Evolutionary conservation across 257 asterid species (phyloP).

Genomic region (Solanum habrochaites): DNA sequence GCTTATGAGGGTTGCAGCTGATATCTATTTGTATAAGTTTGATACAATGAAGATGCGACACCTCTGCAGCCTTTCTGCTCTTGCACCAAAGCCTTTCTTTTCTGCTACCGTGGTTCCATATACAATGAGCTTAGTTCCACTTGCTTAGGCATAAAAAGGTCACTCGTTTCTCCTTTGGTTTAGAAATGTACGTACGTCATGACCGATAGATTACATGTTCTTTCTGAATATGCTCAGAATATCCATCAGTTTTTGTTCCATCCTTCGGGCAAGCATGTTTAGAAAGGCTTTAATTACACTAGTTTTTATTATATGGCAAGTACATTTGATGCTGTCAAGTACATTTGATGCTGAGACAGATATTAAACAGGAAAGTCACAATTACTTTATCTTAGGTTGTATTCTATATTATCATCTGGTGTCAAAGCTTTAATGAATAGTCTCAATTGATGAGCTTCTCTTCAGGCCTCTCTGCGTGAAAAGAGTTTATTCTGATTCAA

Average conservation of each 20-base stretch:
- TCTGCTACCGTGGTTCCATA: constrained; percentile 50
- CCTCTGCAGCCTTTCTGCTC: constrained; percentile 19
- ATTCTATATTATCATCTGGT: neutral
- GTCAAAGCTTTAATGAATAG: neutral
- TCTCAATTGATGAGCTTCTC: neutral
- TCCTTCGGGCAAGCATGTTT: neutral
- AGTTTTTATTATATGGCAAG: neutral
- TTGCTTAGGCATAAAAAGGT: constrained; percentile 5
- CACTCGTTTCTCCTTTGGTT: neutral
- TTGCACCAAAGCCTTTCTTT: constrained; percentile 32
- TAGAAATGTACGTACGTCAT: neutral
- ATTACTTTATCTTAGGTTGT: neutral
- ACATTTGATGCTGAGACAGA: neutral
- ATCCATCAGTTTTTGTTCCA: neutral
- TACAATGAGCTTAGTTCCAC: constrained; percentile 49
- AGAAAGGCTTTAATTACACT: neutral
- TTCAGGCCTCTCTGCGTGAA: neutral
- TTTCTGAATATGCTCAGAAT: neutral
- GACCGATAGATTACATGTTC: neutral
- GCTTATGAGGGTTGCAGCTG: constrained; percentile 26
- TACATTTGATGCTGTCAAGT: neutral
- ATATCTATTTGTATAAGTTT: constrained; percentile 22
- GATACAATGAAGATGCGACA: constrained; percentile 31
- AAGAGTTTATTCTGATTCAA: neutral
- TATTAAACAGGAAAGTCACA: neutral